phyloP scores from a whole-genome alignment of 2,329 filamentous ascomycete genomes.

The Ophiosphaerella narmari region DNA sequence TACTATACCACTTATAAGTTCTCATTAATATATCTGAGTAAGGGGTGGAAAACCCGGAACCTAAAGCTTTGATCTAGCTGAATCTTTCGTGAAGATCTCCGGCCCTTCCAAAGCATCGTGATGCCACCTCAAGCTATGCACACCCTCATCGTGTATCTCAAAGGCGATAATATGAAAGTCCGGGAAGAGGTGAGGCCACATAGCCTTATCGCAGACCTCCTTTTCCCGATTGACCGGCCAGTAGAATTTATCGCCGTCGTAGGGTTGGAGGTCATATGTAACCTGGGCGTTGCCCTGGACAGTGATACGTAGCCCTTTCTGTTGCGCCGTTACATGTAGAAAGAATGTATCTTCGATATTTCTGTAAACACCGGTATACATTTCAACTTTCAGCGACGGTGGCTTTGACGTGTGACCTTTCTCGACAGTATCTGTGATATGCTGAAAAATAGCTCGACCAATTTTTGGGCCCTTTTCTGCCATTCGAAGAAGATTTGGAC shows the following conservation, averaged over 20 bases:
- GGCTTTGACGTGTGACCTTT: background rate
- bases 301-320: background rate
- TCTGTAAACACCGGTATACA: background rate
- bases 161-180: background rate
- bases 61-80: too few relatives aligned
- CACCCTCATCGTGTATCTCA: background rate
- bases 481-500: background rate
- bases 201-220: constrained; percentile 5
- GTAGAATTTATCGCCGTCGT: constrained; percentile 14
- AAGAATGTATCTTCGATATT: background rate
- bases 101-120: background rate
- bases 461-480: background rate
- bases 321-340: background rate
- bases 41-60: too few relatives aligned
- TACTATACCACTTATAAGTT: too few relatives aligned
- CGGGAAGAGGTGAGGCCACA: constrained; percentile 1
- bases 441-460: background rate
- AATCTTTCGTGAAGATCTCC: too few relatives aligned
- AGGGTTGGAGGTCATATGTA: constrained; percentile 6
- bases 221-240: constrained; percentile 10
- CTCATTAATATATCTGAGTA: too few relatives aligned
- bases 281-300: constrained; percentile 4
- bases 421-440: background rate
- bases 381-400: background rate
- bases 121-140: constrained; percentile 1